A percentile compares a stretch with the other conserved stretches of the same genome.
Conservation (phyloP, 1,139 yeast genomes). For the Dujonia santamariae region DNA sequence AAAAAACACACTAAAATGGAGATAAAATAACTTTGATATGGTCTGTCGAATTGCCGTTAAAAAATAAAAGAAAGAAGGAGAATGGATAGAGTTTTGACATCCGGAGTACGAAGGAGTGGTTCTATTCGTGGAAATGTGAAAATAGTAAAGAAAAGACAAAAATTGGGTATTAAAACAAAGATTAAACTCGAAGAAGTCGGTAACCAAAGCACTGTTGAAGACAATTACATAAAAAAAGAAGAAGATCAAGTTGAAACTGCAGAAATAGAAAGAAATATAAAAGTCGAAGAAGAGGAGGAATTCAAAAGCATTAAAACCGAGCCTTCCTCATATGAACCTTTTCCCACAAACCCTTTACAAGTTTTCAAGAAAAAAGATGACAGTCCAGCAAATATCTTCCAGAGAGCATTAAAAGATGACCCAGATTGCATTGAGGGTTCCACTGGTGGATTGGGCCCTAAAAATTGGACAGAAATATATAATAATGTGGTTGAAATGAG, state of each 20-base stretch:
- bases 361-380: constrained; percentile 3
- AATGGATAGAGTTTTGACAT: too few relatives aligned
- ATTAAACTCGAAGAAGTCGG: too few relatives aligned
- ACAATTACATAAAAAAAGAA: neutral
- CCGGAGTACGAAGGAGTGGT: too few relatives aligned
- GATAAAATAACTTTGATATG: too few relatives aligned
- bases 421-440: neutral
- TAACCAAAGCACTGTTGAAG: too few relatives aligned
- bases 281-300: neutral
- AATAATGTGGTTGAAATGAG: constrained; percentile 66
- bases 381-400: constrained; percentile 7
- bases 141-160: too few relatives aligned
- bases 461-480: constrained; percentile 53
- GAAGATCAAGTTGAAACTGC: neutral
- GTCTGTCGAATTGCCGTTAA: too few relatives aligned
- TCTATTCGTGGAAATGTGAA: too few relatives aligned
- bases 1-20: too few relatives aligned
- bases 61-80: too few relatives aligned
- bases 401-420: constrained; percentile 3
- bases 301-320: neutral
- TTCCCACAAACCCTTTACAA: constrained; percentile 6
- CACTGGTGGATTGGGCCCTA: neutral
- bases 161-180: too few relatives aligned
- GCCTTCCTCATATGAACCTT: neutral
- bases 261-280: neutral